Evolutionary conservation across 805 yeast species (phyloP).

Genomic region (Cyberlindnera galapagoensis): DNA sequence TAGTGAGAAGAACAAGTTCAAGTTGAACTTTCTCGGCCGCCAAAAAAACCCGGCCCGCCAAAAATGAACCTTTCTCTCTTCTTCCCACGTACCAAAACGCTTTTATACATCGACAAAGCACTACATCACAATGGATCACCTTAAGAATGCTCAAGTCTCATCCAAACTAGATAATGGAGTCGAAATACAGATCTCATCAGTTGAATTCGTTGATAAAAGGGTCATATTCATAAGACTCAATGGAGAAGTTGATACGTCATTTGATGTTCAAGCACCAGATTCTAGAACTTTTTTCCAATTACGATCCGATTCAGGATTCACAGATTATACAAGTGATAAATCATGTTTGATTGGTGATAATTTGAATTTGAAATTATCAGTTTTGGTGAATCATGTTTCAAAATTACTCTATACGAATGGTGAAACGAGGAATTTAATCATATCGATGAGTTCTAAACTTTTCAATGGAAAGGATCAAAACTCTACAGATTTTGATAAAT

Average conservation of each 20-base stretch:
- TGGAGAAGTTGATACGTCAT: constrained; percentile 31
- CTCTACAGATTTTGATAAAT: constrained; percentile 10
- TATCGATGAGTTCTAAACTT: constrained; percentile 22
- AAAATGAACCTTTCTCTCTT: too few relatives aligned
- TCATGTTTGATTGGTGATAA: constrained; percentile 18
- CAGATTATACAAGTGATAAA: constrained; percentile 40
- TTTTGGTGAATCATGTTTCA: constrained; percentile 20
- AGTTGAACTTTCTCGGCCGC: too few relatives aligned
- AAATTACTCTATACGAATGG: constrained; percentile 13
- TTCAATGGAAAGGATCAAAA: constrained; percentile 7
- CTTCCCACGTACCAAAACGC: too few relatives aligned
- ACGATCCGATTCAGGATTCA: not conserved
- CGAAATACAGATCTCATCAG: constrained; percentile 2
- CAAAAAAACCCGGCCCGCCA: too few relatives aligned
- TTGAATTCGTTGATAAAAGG: constrained; percentile 31
- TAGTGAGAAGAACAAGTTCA: too few relatives aligned
- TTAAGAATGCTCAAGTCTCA: not conserved
- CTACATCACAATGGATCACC: too few relatives aligned
- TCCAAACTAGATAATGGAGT: not conserved
- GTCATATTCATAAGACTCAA: constrained; percentile 34
- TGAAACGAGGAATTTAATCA: constrained; percentile 16
- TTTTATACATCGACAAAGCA: too few relatives aligned
- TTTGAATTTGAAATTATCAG: constrained; percentile 12
- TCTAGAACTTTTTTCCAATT: constrained; percentile 10
- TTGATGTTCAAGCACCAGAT: constrained; percentile 20